A percentile compares a stretch with the other conserved stretches of the same genome.
Evolutionary conservation across 768 basidiomycete species (phyloP).

Genomic region (Jaapia argillacea): DNA sequence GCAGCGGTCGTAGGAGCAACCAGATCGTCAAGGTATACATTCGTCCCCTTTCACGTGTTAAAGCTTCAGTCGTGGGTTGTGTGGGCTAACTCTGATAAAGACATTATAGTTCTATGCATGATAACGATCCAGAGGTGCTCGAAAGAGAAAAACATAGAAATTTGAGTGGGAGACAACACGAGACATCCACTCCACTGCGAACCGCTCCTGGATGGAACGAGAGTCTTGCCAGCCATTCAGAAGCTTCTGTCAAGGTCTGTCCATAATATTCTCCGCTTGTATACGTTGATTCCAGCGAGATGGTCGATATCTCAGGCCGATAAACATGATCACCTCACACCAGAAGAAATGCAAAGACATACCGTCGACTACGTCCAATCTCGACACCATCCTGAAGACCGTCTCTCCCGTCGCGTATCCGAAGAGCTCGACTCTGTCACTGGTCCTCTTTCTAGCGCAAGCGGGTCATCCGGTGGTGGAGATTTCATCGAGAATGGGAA

Average conservation of each 20-base stretch:
- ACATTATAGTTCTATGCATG: slow-evolving; percentile 21
- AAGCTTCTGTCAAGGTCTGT: slow-evolving; percentile 26
- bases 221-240: slow-evolving; percentile 22
- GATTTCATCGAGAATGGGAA: not conserved
- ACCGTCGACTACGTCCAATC: slow-evolving; percentile 18
- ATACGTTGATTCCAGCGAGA: not conserved
- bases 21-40: not conserved
- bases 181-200: slow-evolving; percentile 21
- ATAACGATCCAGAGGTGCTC: slow-evolving; percentile 24
- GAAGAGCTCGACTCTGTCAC: slow-evolving; percentile 16
- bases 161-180: slow-evolving; percentile 20
- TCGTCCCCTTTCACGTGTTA: too few species aligned
- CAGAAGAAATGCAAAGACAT: slow-evolving; percentile 9
- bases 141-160: slow-evolving; percentile 25
- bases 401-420: slow-evolving; percentile 8
- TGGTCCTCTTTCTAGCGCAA: slow-evolving; percentile 11
- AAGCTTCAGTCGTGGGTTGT: not conserved
- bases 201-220: slow-evolving; percentile 29
- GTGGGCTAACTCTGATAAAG: not conserved
- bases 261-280: slow-evolving; percentile 1
- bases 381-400: slow-evolving; percentile 12
- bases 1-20: not conserved
- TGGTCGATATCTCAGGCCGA: slow-evolving; percentile 14
- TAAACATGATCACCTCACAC: slow-evolving; percentile 6
- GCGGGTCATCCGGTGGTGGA: not conserved